phyloP scores from a whole-genome alignment of 306 rosid genomes.

The Fragaria nilgerrensis region DNA sequence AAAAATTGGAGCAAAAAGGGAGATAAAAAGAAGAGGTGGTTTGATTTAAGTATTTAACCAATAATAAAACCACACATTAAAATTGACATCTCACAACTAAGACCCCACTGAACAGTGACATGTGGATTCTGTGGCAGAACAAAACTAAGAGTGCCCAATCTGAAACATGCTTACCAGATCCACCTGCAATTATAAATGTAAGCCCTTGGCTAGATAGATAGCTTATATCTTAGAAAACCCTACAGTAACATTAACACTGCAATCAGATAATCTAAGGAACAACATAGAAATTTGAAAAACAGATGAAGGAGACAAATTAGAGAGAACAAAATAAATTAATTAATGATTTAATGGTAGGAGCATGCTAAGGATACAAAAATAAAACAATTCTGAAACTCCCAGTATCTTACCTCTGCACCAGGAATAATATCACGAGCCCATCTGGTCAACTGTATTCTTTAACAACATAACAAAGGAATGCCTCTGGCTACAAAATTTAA shows the following conservation, averaged over 20 bases:
- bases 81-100: not conserved
- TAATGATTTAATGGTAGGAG: not conserved
- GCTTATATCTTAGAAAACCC: conserved; percentile 93
- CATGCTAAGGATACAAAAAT: conserved; percentile 9
- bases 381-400: not conserved
- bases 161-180: conserved; percentile 65
- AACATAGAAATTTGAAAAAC: not conserved
- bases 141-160: not conserved
- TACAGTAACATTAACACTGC: conserved; percentile 20
- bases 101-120: not conserved
- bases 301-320: not conserved
- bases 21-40: not conserved
- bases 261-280: conserved; percentile 2
- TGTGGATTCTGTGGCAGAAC: not conserved
- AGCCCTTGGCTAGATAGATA: conserved; percentile 94
- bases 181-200: conserved; percentile 86
- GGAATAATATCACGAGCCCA: conserved; percentile 71
- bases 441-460: conserved; percentile 78
- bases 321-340: not conserved
- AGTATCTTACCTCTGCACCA: conserved; percentile 73
- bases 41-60: not conserved
- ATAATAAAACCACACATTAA: conserved; percentile 1
- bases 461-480: conserved; percentile 94
- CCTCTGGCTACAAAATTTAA: conserved; percentile 78
- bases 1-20: not conserved